Evolutionary conservation across 257 asterid genomes (phyloP), one percentile per base, ranked within the genome.

Genomic region (Coffea canephora): DNA sequence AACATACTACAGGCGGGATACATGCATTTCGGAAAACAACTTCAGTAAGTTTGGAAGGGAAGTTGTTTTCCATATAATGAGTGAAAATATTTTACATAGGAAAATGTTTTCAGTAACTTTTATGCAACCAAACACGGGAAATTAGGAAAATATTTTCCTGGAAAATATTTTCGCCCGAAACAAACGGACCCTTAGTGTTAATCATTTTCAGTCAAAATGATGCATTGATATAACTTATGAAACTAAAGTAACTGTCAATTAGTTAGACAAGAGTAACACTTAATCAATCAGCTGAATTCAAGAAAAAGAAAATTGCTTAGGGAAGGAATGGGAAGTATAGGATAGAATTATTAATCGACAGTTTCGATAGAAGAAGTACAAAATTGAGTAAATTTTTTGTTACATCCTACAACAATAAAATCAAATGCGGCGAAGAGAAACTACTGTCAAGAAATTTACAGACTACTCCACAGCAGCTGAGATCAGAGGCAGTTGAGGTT

Each of bases 391-490:
- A 25, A 10, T 77, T 77, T 39, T 36, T 55, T n/a, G 78, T 73
- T 14, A 73, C 82, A 73, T 34, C 55, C 77, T 62, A 62, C 48
- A 18, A 34, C 18, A 79, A 36, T 72, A 73, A 19, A 57, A 23
- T 19, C 23, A 69, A 72, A 41, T 21, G 61, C 1, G 46, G 69
- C 46, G 49, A 74, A 77, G 79, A 77, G 45, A 79, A 78, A 59
- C 76, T 81, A 59, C 76, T 81, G 85, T 79, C 91, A 84, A 82
- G 79, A 77, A 87, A 85, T 84, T 90, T 81, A 86, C 91, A 88
- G 89, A 80, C 43, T 41, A 78, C 77, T 83, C 74, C 81, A 43
- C 78, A 66, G 80, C 62, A 65, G 70, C n/a, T 72, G 77, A 61
- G 83, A 27, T 64, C 39, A 80, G 78, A 71, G 50, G 55, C n/a